Evolutionary conservation across 2,329 filamentous ascomycete species (phyloP).

Genomic region (Pseudopyrenochaeta lycopersici): DNA sequence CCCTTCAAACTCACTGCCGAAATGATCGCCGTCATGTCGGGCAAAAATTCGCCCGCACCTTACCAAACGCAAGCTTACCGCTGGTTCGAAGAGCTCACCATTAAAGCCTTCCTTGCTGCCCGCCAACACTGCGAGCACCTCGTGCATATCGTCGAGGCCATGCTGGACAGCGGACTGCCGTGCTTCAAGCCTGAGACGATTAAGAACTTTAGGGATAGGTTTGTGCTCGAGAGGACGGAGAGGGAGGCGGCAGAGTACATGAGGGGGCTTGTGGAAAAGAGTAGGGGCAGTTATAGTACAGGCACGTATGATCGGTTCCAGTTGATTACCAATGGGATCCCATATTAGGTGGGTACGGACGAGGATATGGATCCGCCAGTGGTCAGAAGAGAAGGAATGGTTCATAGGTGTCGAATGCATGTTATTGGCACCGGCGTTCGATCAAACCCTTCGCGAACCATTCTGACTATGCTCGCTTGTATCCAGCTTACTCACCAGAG

Average conservation of each 20-base stretch:
- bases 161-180: slow-evolving; percentile 94
- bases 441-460: too few species aligned
- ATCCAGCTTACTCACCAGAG: too few species aligned
- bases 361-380: neutral
- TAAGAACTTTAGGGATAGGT: slow-evolving; percentile 88
- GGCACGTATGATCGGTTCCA: slow-evolving; percentile 99
- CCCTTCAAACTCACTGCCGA: slow-evolving; percentile 98
- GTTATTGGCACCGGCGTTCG: too few species aligned
- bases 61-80: slow-evolving; percentile 83
- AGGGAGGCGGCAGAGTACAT: slow-evolving; percentile 95
- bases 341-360: slow-evolving; percentile 67
- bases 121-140: slow-evolving; percentile 89
- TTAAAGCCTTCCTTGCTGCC: slow-evolving; percentile 92
- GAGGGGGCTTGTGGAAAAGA: slow-evolving; percentile 87
- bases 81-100: slow-evolving; percentile 94
- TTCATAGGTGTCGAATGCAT: neutral
- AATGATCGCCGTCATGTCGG: slow-evolving; percentile 99
- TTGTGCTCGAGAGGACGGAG: slow-evolving; percentile 91
- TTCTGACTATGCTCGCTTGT: too few species aligned
- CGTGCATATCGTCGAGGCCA: slow-evolving; percentile 86
- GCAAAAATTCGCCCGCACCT: slow-evolving; percentile 57
- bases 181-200: slow-evolving; percentile 98
- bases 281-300: slow-evolving; percentile 88
- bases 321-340: slow-evolving; percentile 94
- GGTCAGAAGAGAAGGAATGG: neutral